Evolutionary conservation across 371 early-diverging fungal genomes (phyloP).

Genomic region (Haplosporangium sp.): DNA sequence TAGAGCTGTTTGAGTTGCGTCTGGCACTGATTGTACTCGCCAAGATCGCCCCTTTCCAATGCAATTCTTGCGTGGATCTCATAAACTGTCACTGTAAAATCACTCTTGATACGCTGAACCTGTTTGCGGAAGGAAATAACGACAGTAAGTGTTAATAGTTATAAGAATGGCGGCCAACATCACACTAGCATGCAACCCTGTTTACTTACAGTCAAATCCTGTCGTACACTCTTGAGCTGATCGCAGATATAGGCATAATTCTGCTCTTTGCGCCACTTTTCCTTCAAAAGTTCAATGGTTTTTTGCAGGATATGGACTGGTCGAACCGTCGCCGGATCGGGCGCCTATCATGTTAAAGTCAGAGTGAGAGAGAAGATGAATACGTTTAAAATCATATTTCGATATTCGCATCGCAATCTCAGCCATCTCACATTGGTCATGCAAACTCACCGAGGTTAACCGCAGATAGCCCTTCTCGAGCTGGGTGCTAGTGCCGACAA

Average conservation of each 20-base stretch:
- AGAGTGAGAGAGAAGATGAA: too few species aligned
- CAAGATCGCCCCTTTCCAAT: conserved; percentile 92
- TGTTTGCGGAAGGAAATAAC: conserved; percentile 18
- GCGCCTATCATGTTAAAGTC: conserved; percentile 80
- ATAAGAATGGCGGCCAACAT: too few species aligned
- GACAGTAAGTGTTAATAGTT: background rate
- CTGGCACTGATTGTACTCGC: conserved; percentile 97
- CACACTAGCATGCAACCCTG: too few species aligned
- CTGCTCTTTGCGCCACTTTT: conserved; percentile 81
- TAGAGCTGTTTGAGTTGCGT: conserved; percentile 92
- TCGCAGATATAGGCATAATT: conserved; percentile 95
- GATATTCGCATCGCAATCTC: too few species aligned
- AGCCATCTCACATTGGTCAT: background rate
- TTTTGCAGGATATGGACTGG: conserved; percentile 81
- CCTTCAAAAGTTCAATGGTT: conserved; percentile 78
- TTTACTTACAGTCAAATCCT: conserved; percentile 89
- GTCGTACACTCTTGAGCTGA: conserved; percentile 95
- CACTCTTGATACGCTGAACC: conserved; percentile 92
- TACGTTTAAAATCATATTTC: too few species aligned
- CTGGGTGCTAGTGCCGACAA: conserved; percentile 87
- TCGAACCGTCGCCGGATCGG: conserved; percentile 90
- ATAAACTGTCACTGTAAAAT: conserved; percentile 94
- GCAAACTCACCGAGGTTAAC: conserved; percentile 78
- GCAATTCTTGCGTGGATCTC: conserved; percentile 95
- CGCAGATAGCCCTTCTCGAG: conserved; percentile 92